These are phyloP conservation scores for Xylariaceae sp. DNA, from an alignment of 2,329 filamentous ascomycete species.

Conservation along the genomic window DNA sequence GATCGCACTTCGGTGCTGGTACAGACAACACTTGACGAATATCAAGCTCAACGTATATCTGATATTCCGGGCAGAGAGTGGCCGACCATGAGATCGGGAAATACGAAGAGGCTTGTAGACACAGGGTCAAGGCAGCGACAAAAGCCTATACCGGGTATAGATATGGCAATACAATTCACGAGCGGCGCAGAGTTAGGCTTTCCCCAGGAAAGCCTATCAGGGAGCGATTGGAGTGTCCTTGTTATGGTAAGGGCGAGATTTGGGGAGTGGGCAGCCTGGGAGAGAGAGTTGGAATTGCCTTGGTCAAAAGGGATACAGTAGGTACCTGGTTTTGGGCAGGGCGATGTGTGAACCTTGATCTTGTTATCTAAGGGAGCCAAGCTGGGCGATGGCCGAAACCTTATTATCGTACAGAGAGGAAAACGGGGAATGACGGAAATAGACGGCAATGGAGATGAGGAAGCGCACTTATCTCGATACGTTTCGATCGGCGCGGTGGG, in stretches of 20 bases:
- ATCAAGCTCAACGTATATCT: neutral
- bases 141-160: neutral
- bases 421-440: constrained; percentile 2
- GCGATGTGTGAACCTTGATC: constrained; percentile 1
- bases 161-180: neutral
- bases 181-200: neutral
- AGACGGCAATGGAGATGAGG: neutral
- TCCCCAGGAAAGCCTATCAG: neutral
- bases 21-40: neutral
- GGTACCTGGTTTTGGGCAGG: too few relatives aligned
- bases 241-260: neutral
- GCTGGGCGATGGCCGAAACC: constrained; percentile 12
- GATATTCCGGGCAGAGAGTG: neutral
- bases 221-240: neutral
- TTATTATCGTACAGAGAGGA: constrained; percentile 13
- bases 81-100: neutral
- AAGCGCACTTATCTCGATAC: neutral
- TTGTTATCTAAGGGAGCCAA: neutral
- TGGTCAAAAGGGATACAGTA: neutral
- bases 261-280: neutral
- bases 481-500: neutral
- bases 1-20: neutral
- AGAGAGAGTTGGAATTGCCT: neutral
- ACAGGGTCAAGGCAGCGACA: neutral
- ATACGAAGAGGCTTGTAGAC: neutral